A percentile compares a stretch with the other conserved stretches of the same genome.
Conservation (phyloP, 2,329 filamentous ascomycete species). For the Capronia epimyces region DNA sequence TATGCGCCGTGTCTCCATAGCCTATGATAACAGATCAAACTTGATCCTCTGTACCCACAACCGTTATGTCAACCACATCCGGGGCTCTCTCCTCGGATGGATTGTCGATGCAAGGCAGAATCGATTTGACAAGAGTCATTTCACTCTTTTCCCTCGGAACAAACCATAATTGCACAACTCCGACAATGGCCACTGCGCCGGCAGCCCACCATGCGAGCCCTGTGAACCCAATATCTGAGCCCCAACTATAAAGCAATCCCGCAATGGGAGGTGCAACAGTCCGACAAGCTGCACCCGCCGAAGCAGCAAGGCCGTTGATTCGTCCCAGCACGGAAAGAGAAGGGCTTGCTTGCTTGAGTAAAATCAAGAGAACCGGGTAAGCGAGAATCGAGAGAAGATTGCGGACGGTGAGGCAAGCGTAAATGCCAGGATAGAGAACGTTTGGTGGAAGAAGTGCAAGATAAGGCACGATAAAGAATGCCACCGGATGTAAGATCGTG, state of each 20-base stretch:
- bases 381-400: constrained; percentile 64
- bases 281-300: constrained; percentile 64
- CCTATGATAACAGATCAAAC: not conserved
- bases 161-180: constrained; percentile 53
- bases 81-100: constrained; percentile 8
- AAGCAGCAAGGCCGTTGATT: constrained; percentile 68
- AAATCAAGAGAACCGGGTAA: constrained; percentile 63
- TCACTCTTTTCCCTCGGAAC: constrained; percentile 47
- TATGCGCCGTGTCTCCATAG: not conserved
- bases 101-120: constrained; percentile 30
- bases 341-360: constrained; percentile 67
- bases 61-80: constrained; percentile 29
- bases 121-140: constrained; percentile 36
- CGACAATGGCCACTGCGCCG: constrained; percentile 51
- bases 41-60: constrained; percentile 15
- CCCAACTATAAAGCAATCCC: constrained; percentile 61
- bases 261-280: constrained; percentile 64
- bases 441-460: constrained; percentile 53
- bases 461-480: constrained; percentile 65
- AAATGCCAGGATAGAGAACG: constrained; percentile 57
- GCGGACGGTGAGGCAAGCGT: constrained; percentile 59
- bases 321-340: constrained; percentile 58
- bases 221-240: constrained; percentile 53
- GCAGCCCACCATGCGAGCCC: constrained; percentile 61
- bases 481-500: constrained; percentile 60